Conservation (phyloP, 345 rosid genomes). For the Citrus hindsii region DNA sequence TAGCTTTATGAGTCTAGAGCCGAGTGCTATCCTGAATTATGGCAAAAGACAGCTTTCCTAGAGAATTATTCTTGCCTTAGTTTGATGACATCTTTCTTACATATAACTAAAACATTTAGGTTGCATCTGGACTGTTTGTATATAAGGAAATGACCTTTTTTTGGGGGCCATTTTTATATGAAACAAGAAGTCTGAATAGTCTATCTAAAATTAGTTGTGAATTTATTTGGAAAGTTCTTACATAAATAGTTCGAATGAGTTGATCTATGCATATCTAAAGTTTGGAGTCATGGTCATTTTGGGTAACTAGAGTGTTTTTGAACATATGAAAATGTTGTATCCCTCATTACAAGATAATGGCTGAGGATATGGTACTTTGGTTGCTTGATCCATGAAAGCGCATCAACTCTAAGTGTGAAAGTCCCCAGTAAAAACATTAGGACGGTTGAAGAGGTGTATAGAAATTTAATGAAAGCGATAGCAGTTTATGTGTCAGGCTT, state of each 20-base stretch:
- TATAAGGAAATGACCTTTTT: background rate
- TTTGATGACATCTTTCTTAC: background rate
- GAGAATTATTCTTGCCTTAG: background rate
- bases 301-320: conserved; percentile 1
- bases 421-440: background rate
- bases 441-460: background rate
- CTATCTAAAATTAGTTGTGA: background rate
- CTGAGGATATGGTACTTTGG: background rate
- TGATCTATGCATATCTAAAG: background rate
- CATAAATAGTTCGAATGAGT: no score
- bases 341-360: background rate
- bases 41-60: background rate
- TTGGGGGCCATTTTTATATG: background rate
- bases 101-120: background rate
- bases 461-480: background rate
- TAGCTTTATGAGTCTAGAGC: background rate
- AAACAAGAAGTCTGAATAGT: background rate
- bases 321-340: background rate
- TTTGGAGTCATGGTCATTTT: background rate
- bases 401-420: background rate
- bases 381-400: background rate
- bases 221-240: background rate
- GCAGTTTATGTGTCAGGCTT: background rate
- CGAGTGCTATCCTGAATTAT: background rate
- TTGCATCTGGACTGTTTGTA: background rate